Evolutionary conservation across 441 rosid species (phyloP).

Genomic region (Adansonia rubrostipa): DNA sequence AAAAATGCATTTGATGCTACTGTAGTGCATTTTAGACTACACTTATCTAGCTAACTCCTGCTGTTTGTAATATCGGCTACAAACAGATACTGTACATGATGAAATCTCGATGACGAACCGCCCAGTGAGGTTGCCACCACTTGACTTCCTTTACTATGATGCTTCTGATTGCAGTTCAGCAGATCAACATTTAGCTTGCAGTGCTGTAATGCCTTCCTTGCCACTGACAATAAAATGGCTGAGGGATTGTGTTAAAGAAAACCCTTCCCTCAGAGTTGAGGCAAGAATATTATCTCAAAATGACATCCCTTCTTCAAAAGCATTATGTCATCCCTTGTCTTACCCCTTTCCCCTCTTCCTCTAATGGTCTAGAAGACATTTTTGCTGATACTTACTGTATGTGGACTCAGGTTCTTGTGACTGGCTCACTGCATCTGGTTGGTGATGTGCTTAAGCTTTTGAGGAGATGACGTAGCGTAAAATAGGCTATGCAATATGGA

Average conservation of each 20-base stretch:
- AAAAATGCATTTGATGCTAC: background rate
- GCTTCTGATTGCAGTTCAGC: constrained; percentile 46
- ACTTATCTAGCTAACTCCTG: background rate
- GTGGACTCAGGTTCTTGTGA: constrained; percentile 72
- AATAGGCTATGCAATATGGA: background rate
- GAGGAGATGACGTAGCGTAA: constrained; percentile 33
- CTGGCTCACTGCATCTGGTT: constrained; percentile 87
- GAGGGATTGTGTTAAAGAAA: constrained; percentile 71
- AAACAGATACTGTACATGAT: constrained; percentile 48
- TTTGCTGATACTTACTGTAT: background rate
- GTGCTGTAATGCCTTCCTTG: constrained; percentile 72
- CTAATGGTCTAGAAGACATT: background rate
- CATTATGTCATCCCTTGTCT: too few species aligned
- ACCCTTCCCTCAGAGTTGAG: constrained; percentile 72
- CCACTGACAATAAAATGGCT: constrained; percentile 85
- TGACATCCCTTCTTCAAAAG: background rate
- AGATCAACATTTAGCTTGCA: constrained; percentile 43
- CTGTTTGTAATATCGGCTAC: constrained; percentile 7
- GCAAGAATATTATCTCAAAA: constrained; percentile 34
- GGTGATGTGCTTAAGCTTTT: constrained; percentile 80
- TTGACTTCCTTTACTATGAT: constrained; percentile 56
- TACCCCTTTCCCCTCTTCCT: background rate
- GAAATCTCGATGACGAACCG: constrained; percentile 39
- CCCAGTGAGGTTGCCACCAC: constrained; percentile 46
- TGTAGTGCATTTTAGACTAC: background rate